phyloP scores from a whole-genome alignment of 2,329 filamentous ascomycete genomes.

The Hypomyces rosellus region DNA sequence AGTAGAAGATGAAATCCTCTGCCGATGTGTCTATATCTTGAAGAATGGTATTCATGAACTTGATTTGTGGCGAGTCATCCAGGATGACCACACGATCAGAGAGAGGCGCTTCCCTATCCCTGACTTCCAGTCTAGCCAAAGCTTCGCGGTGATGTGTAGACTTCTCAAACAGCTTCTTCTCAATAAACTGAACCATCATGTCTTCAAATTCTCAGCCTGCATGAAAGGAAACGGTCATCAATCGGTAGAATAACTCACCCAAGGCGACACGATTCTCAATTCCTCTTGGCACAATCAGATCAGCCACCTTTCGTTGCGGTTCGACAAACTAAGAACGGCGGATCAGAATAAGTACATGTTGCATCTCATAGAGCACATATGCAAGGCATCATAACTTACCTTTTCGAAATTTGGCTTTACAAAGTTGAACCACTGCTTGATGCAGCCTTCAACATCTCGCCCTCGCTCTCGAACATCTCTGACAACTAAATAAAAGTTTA shows the following conservation, averaged over 20 bases:
- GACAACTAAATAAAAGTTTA: conserved; percentile 48
- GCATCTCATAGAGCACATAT: neutral
- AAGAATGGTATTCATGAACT: conserved; percentile 85
- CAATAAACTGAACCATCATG: conserved; percentile 92
- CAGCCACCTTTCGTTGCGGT: conserved; percentile 83
- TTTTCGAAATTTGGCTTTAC: conserved; percentile 96
- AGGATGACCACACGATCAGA: conserved; percentile 70
- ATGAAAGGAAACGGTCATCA: neutral
- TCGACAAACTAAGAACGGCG: conserved; percentile 62
- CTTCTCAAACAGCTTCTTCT: conserved; percentile 79
- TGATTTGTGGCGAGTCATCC: conserved; percentile 70
- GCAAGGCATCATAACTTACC: conserved; percentile 26
- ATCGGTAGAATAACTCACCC: conserved; percentile 37
- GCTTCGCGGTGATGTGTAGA: conserved; percentile 76
- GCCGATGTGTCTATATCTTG: conserved; percentile 70
- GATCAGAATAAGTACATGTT: neutral
- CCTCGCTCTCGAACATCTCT: conserved; percentile 87
- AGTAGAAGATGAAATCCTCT: conserved; percentile 97
- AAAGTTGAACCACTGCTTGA: conserved; percentile 96
- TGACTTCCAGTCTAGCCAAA: conserved; percentile 67
- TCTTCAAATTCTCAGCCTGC: conserved; percentile 35
- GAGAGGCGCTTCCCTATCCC: conserved; percentile 64
- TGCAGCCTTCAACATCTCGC: conserved; percentile 86
- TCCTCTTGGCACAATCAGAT: conserved; percentile 90
- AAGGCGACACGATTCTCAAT: conserved; percentile 95